These are phyloP conservation scores for Capronia americana DNA, from an alignment of 2,329 filamentous ascomycete species.

Conservation along the genomic window DNA sequence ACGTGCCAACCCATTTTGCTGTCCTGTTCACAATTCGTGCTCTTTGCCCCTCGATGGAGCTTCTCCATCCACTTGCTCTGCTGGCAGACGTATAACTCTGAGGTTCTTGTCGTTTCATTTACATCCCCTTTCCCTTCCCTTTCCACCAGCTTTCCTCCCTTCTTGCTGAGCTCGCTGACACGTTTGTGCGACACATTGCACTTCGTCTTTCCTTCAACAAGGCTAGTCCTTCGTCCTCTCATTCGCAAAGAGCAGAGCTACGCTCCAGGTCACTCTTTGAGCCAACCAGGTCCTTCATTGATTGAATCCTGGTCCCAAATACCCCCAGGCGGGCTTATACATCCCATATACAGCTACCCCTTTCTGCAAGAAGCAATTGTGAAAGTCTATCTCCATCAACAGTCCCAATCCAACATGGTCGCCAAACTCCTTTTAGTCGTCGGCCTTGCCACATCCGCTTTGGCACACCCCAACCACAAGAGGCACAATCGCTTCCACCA, in stretches of 20 bases:
- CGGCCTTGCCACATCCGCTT: slow-evolving; percentile 36
- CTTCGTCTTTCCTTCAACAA: slow-evolving; percentile 39
- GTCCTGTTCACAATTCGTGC: slow-evolving; percentile 21
- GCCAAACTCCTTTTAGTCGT: slow-evolving; percentile 36
- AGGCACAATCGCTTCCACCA: slow-evolving; percentile 35
- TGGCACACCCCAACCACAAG: slow-evolving; percentile 37
- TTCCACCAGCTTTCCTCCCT: slow-evolving; percentile 36
- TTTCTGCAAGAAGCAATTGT: slow-evolving; percentile 11
- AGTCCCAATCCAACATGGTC: slow-evolving; percentile 36
- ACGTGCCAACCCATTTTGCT: slow-evolving; percentile 36
- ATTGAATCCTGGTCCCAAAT: slow-evolving; percentile 27
- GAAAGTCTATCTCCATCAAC: slow-evolving; percentile 15
- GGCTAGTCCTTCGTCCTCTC: slow-evolving; percentile 39
- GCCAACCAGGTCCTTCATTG: slow-evolving; percentile 36
- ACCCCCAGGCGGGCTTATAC: slow-evolving; percentile 32
- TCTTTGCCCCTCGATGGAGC: slow-evolving; percentile 13
- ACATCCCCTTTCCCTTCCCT: slow-evolving; percentile 27
- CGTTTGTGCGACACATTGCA: slow-evolving; percentile 42
- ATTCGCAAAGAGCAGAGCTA: slow-evolving; percentile 36
- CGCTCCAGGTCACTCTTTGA: slow-evolving; percentile 39
- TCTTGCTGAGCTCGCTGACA: slow-evolving; percentile 39
- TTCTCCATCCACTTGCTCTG: slow-evolving; percentile 18
- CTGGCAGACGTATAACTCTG: slow-evolving; percentile 33
- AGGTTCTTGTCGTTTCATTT: slow-evolving; percentile 34
- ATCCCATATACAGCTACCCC: slow-evolving; percentile 16